Evolutionary conservation across 495 filamentous ascomycete genomes (phyloP).

Genomic region (Podospora tetraspora): DNA sequence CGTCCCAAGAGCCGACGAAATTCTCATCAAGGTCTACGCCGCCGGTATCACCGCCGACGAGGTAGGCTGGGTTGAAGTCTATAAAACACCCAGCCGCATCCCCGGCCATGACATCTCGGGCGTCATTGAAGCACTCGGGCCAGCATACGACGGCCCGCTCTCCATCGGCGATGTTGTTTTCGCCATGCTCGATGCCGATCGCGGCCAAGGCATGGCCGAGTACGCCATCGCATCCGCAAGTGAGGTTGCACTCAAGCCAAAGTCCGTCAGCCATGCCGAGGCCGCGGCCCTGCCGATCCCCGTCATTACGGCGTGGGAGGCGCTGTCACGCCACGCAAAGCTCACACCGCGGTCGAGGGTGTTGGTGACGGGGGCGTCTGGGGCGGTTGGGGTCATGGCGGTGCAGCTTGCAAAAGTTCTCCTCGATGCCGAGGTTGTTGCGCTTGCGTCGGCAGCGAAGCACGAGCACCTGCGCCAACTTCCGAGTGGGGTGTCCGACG

Average conservation of each 20-base stretch:
- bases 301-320: conserved; percentile 55
- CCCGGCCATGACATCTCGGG: conserved; percentile 55
- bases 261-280: conserved; percentile 42
- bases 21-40: conserved; percentile 52
- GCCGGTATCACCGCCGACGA: conserved; percentile 53
- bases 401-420: conserved; percentile 44
- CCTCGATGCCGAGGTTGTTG: conserved; percentile 41
- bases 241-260: conserved; percentile 49
- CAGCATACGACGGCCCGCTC: conserved; percentile 40
- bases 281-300: conserved; percentile 52
- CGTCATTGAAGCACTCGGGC: conserved; percentile 44
- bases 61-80: conserved; percentile 39
- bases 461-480: conserved; percentile 35
- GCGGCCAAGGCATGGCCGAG: conserved; percentile 50
- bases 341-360: conserved; percentile 30
- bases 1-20: conserved; percentile 31
- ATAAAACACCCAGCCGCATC: conserved; percentile 26
- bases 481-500: conserved; percentile 38
- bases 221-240: conserved; percentile 43
- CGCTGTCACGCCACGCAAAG: conserved; percentile 37
- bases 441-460: conserved; percentile 34
- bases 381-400: conserved; percentile 48
- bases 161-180: conserved; percentile 50
- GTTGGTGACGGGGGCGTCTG: conserved; percentile 51
- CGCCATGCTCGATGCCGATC: conserved; percentile 42